Percentiles rank a stretch among this genome's conserved stretches.
Conservation (phyloP, 345 rosid genomes). For the Moringa oleifera region DNA sequence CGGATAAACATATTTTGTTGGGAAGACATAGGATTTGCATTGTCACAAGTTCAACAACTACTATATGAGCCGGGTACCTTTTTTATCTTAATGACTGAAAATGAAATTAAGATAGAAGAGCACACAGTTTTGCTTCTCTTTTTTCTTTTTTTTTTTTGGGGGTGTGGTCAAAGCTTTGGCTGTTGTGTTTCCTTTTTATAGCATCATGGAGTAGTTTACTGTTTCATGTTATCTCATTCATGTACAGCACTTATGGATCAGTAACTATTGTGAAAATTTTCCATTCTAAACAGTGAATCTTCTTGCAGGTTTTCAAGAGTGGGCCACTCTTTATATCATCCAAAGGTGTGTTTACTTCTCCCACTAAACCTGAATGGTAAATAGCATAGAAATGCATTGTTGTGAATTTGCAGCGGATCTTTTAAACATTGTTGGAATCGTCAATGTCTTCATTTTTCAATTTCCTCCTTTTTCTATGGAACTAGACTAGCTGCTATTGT, state of each 20-base stretch:
- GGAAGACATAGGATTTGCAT: neutral
- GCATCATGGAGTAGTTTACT: neutral
- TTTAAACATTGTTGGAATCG: neutral
- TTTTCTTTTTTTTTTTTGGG: too few relatives aligned
- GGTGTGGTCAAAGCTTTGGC: too few relatives aligned
- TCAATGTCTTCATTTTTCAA: neutral
- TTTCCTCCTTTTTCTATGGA: too few relatives aligned
- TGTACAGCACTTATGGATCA: too few relatives aligned
- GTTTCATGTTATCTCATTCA: too few relatives aligned
- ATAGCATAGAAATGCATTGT: neutral
- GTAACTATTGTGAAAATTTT: too few relatives aligned
- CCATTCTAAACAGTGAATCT: neutral
- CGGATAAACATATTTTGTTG: neutral
- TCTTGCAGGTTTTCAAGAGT: constrained; percentile 74
- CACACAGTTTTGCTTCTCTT: too few relatives aligned
- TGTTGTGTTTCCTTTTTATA: neutral
- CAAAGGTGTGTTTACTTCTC: constrained; percentile 47
- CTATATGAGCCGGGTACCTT: too few relatives aligned
- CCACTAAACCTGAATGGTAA: neutral
- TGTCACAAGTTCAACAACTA: neutral
- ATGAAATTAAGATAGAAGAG: too few relatives aligned
- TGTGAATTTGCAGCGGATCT: neutral
- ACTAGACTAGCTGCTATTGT: neutral
- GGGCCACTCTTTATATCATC: constrained; percentile 81
- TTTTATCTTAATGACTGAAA: too few relatives aligned